Evolutionary conservation across 169 alveolate species (phyloP), one percentile per base, ranked within the genome.

Genomic region (Pseudocohnilembus persalinus): DNA sequence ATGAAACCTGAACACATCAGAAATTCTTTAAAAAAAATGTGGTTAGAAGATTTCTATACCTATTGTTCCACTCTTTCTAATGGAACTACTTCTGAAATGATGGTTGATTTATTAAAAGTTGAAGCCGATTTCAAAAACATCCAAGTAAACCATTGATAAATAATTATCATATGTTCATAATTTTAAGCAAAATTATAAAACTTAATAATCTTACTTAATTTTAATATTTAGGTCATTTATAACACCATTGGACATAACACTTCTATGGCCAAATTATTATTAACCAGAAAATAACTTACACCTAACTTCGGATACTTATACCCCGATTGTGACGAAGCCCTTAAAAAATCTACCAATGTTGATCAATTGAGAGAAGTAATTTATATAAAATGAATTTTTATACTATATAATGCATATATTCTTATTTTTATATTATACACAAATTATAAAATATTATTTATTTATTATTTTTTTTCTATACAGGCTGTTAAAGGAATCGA

Each of bases 71-170:
- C 34, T 29, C 0, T 64, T 74, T 85, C 93, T 49, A 92, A 92
- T 72, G 88, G 89, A 33, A 85, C 87, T 0, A 85, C 95, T 49
- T 68, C 83, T 63, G 96, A 91, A 87, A 90, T 92, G 34, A 82
- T 95, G 90, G 91, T 83, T 31, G 95, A 93, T 72, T 88, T 95
- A 74, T 87, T 95, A 73, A 95, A 95, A 85, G 93, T 92, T 81
- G 98, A 95, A 88, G 95, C 97, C 25, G 98, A 95, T 83, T 93
- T 96, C 83, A 92, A 88, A 91, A 88, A 97, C 20, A 87, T 95
- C 49, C 94, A 95, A 29, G 68, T 49, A 49, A 49, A 20, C 68
- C 20, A 49, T 11, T 11, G 26, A 11, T 11, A n/a, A n/a, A n/a
- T n/a, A n/a, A n/a, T n/a, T n/a, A n/a, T n/a, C n/a, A n/a, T n/a